Conservation (phyloP, 164 flowering plant species). For the Magnolia changhungtana region DNA sequence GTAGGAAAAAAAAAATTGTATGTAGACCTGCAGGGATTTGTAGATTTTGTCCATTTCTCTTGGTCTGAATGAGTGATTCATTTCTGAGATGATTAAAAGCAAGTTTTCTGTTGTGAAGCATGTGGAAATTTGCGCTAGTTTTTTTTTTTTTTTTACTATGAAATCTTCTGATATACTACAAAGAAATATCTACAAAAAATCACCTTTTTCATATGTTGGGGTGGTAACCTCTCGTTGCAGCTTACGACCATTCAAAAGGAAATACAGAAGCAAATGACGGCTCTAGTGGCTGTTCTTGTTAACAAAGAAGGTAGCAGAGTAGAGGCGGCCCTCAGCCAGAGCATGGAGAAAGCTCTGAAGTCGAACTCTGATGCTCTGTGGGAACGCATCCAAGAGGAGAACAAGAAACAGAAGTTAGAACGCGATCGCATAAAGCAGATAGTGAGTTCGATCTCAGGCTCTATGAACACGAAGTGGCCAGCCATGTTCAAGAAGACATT, state of each 20-base stretch:
- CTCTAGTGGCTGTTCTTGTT: conserved; percentile 47
- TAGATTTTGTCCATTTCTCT: no score
- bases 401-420: conserved; percentile 48
- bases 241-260: conserved; percentile 65
- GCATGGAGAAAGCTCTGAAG: conserved; percentile 72
- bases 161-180: background rate
- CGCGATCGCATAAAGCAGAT: conserved; percentile 71
- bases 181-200: background rate
- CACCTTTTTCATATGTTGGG: background rate
- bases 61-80: no score
- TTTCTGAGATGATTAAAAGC: no score
- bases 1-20: no score
- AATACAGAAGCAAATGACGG: conserved; percentile 67
- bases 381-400: conserved; percentile 89
- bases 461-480: conserved; percentile 67
- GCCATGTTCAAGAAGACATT: conserved; percentile 54
- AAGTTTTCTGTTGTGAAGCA: no score
- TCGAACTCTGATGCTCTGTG: conserved; percentile 80
- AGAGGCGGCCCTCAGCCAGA: conserved; percentile 67
- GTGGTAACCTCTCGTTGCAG: conserved; percentile 34
- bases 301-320: conserved; percentile 82
- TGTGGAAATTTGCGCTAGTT: no score
- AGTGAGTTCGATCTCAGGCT: conserved; percentile 47
- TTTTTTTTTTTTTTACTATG: no score
- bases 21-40: no score